Evolutionary conservation across 495 filamentous ascomycete species (phyloP).

Genomic region (Cryomyces minteri): DNA sequence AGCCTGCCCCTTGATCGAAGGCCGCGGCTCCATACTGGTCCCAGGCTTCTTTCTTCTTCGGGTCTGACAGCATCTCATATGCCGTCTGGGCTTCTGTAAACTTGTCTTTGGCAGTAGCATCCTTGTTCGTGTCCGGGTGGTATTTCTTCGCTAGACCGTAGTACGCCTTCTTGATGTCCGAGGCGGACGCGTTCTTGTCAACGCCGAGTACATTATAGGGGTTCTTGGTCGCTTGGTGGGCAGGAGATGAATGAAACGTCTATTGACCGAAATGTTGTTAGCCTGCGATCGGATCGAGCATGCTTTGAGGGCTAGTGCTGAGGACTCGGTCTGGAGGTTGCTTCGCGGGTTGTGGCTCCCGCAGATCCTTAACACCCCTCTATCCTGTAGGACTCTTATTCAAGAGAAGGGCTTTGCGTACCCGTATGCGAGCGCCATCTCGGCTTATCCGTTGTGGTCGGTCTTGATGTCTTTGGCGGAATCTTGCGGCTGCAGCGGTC

Average conservation of each 20-base stretch:
- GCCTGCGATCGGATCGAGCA: neutral
- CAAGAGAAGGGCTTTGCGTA: neutral
- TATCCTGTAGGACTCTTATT: neutral
- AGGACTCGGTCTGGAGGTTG: neutral
- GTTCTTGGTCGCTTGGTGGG: constrained; percentile 45
- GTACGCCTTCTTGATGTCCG: constrained; percentile 96
- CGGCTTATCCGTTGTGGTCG: constrained; percentile 20
- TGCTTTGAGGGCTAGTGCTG: neutral
- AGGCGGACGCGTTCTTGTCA: constrained; percentile 51
- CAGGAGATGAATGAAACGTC: constrained; percentile 60
- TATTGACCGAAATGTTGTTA: constrained; percentile 15
- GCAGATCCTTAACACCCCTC: too few relatives aligned
- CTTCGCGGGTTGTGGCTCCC: too few relatives aligned
- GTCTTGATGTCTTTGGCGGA: constrained; percentile 20
- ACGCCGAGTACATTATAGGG: constrained; percentile 84
- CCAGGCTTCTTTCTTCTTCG: constrained; percentile 78
- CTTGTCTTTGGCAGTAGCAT: constrained; percentile 74
- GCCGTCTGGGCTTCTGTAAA: constrained; percentile 82
- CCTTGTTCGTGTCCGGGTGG: constrained; percentile 96
- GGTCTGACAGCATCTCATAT: constrained; percentile 81
- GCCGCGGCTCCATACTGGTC: constrained; percentile 78
- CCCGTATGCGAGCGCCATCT: constrained; percentile 3
- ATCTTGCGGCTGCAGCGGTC: constrained; percentile 21
- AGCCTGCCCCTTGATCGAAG: constrained; percentile 58
- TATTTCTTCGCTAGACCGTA: constrained; percentile 97